Percentiles rank a stretch among this genome's conserved stretches.
These are phyloP conservation scores for Sporothrix euskadiensis DNA, from an alignment of 2,329 filamentous ascomycete genomes.

Conservation along the genomic window DNA sequence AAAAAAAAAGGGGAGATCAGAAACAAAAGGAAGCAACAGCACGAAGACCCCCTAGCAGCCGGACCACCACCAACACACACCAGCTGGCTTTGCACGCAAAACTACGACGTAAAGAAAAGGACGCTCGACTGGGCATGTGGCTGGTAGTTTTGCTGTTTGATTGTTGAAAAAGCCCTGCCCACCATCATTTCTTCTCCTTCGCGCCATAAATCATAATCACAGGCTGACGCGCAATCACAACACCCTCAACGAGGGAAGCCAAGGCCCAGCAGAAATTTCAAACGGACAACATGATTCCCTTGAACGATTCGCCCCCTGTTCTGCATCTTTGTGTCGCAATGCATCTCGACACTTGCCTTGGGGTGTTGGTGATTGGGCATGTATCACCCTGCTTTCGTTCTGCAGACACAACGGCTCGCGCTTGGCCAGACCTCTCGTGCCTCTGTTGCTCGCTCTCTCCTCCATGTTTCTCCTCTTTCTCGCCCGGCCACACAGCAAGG, in stretches of 20 bases:
- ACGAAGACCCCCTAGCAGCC: background rate
- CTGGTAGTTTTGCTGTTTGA: background rate
- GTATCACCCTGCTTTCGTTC: background rate
- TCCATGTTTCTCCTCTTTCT: background rate
- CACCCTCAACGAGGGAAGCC: background rate
- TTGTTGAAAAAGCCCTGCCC: background rate
- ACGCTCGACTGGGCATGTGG: background rate
- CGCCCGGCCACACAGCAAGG: background rate
- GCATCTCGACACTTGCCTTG: background rate
- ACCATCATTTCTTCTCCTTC: background rate
- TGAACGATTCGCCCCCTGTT: background rate
- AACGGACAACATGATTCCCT: background rate
- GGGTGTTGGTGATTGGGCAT: background rate
- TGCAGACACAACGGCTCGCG: background rate
- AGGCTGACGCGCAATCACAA: background rate
- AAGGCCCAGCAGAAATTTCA: background rate
- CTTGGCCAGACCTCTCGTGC: background rate
- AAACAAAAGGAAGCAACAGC: background rate
- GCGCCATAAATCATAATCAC: background rate
- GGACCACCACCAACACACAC: background rate
- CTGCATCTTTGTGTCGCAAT: background rate
- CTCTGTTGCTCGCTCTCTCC: background rate
- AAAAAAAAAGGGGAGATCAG: slow-evolving; percentile 21
- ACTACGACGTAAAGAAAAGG: background rate
- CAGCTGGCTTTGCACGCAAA: background rate